phyloP scores from a whole-genome alignment of 169 alveolate species.

The Plasmodium blacklocki region DNA sequence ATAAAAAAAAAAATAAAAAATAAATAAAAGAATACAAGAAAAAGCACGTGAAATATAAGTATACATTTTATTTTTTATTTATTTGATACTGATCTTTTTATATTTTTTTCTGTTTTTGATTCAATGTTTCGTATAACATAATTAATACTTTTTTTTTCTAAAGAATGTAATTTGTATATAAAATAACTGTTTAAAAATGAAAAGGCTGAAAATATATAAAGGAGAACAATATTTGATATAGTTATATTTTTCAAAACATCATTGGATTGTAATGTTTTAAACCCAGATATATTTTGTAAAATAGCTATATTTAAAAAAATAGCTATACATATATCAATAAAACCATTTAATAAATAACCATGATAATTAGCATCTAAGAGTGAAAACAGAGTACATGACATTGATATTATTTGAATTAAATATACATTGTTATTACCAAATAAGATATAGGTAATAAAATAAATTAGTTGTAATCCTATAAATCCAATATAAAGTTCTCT shows the following conservation, averaged over 20 bases:
- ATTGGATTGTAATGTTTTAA: conserved; percentile 52
- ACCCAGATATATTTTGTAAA: conserved; percentile 51
- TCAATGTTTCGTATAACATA: conserved; percentile 63
- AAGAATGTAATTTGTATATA: conserved; percentile 59
- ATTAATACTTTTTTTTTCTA: conserved; percentile 63
- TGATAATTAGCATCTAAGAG: conserved; percentile 72
- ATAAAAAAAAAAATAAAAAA: too few relatives aligned
- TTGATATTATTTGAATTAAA: conserved; percentile 60
- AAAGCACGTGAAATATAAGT: too few relatives aligned
- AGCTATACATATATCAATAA: conserved; percentile 62
- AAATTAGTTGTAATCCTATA: conserved; percentile 71
- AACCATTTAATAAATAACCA: conserved; percentile 72
- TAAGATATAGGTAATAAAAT: conserved; percentile 67
- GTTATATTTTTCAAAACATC: conserved; percentile 63
- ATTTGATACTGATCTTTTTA: background rate
- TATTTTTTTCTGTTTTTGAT: conserved; percentile 30
- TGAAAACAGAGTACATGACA: conserved; percentile 70
- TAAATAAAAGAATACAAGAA: too few relatives aligned
- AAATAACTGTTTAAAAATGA: conserved; percentile 60
- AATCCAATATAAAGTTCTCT: conserved; percentile 74
- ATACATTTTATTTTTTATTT: too few relatives aligned
- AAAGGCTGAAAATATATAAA: conserved; percentile 49
- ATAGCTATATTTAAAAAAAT: conserved; percentile 69
- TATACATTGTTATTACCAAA: conserved; percentile 64
- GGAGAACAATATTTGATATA: conserved; percentile 63